Evolutionary conservation across 2,329 filamentous ascomycete genomes (phyloP), one percentile per base, ranked within the genome.

Genomic region (Xylogone sp.): DNA sequence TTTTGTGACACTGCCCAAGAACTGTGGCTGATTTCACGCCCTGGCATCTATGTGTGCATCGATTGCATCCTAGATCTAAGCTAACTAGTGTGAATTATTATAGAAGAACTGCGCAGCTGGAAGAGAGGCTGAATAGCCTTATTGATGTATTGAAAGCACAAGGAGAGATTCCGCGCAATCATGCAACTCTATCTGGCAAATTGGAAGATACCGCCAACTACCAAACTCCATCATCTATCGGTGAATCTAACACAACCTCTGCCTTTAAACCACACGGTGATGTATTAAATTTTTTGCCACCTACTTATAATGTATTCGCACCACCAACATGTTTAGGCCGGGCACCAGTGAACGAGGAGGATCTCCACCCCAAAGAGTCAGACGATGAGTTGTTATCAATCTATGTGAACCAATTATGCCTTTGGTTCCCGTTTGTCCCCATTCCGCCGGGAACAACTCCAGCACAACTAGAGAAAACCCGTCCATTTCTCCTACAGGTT

Each of bases 401-500:
- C 18, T 81, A 76, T 57, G 69, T 71, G 13, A 66, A 62, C 3
- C 65, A 73, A 42, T 60, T 79, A 19, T 71, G 71, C 43, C 69
- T 70, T 0, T 58, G 71, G 1, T 73, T 73, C 29, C 77, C 77
- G 0, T 79, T 80, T 34, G 75, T 80, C 5, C 57, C 74, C 7
- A 57, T 80, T 2, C 71, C 72, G 0, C 56, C 63, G 0, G 59
- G 58, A 1, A 64, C 69, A 1, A 68, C 68, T 0, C 71, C 72
- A 1, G 59, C 66, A 0, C 64, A 68, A 4, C 62, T 80, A 1
- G 66, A 67, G 12, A 58, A 65, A 0, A 69, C 65, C 0, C 65
- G 69, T 9, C 78, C 78, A 0, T 76, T 80, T 22, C 62, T 81
- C 2, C 75, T 79, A 65, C 64, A 72, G 1, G 69, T 74, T 3